Evolutionary conservation across 352 stramenopile species (phyloP).

Genomic region (Globisporangium acanthophoron): DNA sequence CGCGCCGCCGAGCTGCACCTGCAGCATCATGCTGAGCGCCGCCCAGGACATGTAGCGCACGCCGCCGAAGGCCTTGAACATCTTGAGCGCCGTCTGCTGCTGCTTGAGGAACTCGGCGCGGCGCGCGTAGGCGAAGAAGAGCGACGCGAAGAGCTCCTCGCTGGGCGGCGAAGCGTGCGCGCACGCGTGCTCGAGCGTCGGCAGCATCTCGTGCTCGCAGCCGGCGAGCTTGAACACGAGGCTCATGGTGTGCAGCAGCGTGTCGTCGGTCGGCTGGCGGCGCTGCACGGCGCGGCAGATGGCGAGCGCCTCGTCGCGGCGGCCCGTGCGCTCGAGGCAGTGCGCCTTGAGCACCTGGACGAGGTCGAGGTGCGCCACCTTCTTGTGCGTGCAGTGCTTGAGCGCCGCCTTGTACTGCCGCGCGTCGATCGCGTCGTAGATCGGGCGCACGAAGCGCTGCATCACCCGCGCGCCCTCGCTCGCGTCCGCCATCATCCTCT

Average conservation of each 20-base stretch:
- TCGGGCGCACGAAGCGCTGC: constrained; percentile 72
- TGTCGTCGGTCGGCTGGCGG: constrained; percentile 70
- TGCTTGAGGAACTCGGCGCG: constrained; percentile 76
- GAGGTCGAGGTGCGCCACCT: constrained; percentile 68
- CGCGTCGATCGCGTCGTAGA: constrained; percentile 82
- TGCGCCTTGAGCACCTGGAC: constrained; percentile 83
- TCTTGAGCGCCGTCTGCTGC: constrained; percentile 84
- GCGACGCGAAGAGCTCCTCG: constrained; percentile 65
- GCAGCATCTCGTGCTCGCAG: constrained; percentile 74
- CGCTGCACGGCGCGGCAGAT: constrained; percentile 64
- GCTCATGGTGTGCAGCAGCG: constrained; percentile 80
- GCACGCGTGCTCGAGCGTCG: constrained; percentile 68
- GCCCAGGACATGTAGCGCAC: constrained; percentile 82
- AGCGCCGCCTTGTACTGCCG: constrained; percentile 80
- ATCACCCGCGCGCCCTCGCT: constrained; percentile 44
- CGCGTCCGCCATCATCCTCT: constrained; percentile 43
- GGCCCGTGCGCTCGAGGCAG: constrained; percentile 74
- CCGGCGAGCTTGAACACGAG: constrained; percentile 75
- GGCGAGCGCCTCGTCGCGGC: constrained; percentile 58
- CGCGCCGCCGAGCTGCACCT: constrained; percentile 61
- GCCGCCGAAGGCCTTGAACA: constrained; percentile 74
- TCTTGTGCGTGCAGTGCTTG: constrained; percentile 80
- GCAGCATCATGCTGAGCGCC: constrained; percentile 76
- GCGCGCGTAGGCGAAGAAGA: constrained; percentile 67
- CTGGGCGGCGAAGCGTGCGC: constrained; percentile 36